Conservation (phyloP, 139 green algal genomes). For the Closterium sp. region DNA sequence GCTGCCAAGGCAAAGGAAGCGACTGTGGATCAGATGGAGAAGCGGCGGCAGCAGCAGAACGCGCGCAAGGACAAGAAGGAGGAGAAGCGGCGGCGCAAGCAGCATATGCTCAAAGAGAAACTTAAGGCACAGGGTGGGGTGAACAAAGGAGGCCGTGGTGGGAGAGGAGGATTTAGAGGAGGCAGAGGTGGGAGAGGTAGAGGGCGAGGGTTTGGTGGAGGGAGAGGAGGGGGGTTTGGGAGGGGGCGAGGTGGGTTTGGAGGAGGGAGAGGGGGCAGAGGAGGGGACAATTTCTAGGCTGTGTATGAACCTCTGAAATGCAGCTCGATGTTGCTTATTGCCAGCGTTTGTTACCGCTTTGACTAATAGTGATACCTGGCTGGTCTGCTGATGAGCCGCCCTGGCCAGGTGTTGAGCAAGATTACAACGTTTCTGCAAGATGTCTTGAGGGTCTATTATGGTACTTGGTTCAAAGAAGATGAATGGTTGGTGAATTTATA, state of each 20-base stretch:
- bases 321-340: not conserved
- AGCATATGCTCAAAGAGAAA: not conserved
- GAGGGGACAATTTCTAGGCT: not conserved
- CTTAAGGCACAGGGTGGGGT: not conserved
- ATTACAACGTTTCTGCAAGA: too few species aligned
- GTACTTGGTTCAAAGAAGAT: too few species aligned
- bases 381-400: too few species aligned
- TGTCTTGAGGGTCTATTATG: too few species aligned
- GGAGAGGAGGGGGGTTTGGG: not conserved
- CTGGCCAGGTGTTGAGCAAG: too few species aligned
- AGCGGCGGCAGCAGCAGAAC: not conserved
- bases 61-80: not conserved
- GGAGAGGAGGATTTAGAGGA: not conserved
- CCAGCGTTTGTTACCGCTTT: not conserved
- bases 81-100: not conserved
- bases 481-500: too few species aligned
- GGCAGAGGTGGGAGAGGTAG: slow-evolving; percentile 21
- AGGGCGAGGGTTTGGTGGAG: not conserved
- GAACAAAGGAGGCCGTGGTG: not conserved
- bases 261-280: not conserved
- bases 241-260: not conserved
- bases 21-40: not conserved
- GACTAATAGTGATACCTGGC: not conserved
- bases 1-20: not conserved
- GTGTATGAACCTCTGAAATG: not conserved